Base-by-base conservation (phyloP, 2,329 filamentous ascomycete species). In the Thermothelomyces thermophilus region DNA sequence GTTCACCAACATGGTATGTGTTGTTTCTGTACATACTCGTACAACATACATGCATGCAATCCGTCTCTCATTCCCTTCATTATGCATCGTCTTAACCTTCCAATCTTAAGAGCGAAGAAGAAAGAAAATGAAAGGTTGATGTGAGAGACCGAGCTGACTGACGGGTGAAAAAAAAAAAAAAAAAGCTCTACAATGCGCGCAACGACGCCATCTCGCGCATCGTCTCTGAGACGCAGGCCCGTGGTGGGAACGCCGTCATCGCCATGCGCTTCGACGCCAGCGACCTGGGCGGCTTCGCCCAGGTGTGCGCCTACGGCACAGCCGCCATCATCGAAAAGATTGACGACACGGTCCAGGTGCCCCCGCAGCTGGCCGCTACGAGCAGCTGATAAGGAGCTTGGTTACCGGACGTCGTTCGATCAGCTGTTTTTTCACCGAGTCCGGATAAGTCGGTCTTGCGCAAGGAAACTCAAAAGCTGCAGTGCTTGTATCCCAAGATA, bases 301-400 rank as follows among this genome's bases (percentile, higher is more conserved):
- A 82, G 65, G 75, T 77, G 35, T 79, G 76, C 52, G 78, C 77
- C 0, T 83, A 82, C 59, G 79, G 79, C 2, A 82, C 79, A 3
- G 79, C 79, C 2, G 76, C 73, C 44, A 57, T 79, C 11, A 70
- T 82, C 22, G 77, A 82, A 65, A 80, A 75, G 67, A 63, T 80
- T 48, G 73, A 77, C 30, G 54, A 48, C 2, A 9, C 43, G 6
- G 53, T 56, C 28, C 56, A 57, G 34, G 60, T 58, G 24, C 56
- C 56, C 14, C 60, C 63, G 46, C 64, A 66, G 55, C 46, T 64
- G 48, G 33, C 35, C 1, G 8, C 22, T 2, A 24, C 11, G 20
- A 22, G 20, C 14, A n/a, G n/a, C n/a, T n/a, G n/a, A n/a, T n/a
- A 3, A 13, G 2, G 13, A 34, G 13, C 3, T 6, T 22, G 3